These are phyloP conservation scores for Botrytis squamosa DNA, from an alignment of 2,329 filamentous ascomycete genomes.

Conservation along the genomic window DNA sequence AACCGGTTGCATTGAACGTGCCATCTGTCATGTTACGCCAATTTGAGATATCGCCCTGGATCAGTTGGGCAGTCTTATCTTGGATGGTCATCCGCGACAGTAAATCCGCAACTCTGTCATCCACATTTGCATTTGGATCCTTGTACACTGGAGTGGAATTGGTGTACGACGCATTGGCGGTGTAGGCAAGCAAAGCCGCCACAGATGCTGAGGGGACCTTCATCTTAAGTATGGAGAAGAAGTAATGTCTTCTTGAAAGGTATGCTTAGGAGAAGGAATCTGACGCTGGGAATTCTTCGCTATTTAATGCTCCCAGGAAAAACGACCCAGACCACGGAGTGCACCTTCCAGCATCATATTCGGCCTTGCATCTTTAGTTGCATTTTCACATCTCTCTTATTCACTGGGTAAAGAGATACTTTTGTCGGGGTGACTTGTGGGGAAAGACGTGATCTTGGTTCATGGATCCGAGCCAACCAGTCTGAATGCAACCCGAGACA, in stretches of 20 bases:
- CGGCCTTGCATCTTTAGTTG: conserved; percentile 6
- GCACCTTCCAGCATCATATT: conserved; percentile 13
- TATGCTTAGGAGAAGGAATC: background rate
- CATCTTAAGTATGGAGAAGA: conserved; percentile 11
- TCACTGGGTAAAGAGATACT: conserved; percentile 3
- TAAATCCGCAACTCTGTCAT: conserved; percentile 65
- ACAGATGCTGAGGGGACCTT: conserved; percentile 4
- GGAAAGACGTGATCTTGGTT: background rate
- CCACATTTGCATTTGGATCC: conserved; percentile 59
- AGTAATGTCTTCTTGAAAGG: background rate
- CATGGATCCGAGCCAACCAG: conserved; percentile 1
- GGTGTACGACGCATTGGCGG: conserved; percentile 8
- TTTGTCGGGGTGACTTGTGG: background rate
- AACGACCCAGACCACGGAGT: conserved; percentile 12
- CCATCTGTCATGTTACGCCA: conserved; percentile 70
- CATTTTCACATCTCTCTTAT: background rate
- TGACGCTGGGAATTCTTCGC: background rate
- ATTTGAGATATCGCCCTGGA: conserved; percentile 69
- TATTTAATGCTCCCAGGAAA: conserved; percentile 5
- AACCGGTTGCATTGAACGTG: conserved; percentile 64
- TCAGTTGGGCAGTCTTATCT: conserved; percentile 69
- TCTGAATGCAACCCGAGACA: background rate
- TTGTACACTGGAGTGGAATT: conserved; percentile 54
- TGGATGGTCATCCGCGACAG: conserved; percentile 71
- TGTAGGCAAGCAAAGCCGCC: conserved; percentile 15